A percentile compares a stretch with the other conserved stretches of the same genome.
phyloP scores from a whole-genome alignment of 2,329 filamentous ascomycete species.

The Diplodia seriata region DNA sequence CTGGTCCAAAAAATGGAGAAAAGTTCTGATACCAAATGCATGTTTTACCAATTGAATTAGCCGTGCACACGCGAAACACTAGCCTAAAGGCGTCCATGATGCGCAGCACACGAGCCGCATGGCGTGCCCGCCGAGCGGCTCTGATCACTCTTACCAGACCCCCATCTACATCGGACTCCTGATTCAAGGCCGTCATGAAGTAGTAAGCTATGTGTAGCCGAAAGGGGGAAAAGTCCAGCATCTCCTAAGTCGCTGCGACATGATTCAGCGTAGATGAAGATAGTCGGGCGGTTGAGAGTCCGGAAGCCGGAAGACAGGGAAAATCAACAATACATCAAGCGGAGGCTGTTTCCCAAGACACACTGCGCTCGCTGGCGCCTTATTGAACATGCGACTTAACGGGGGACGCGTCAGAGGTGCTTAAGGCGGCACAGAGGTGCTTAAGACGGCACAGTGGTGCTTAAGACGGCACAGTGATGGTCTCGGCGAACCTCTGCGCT shows the following conservation, averaged over 20 bases:
- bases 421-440: background rate
- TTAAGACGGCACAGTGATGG: constrained; percentile 4
- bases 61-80: constrained; percentile 15
- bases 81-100: constrained; percentile 10
- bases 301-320: background rate
- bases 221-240: constrained; percentile 1
- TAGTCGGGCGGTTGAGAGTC: background rate
- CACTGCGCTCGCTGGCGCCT: background rate
- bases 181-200: constrained; percentile 11
- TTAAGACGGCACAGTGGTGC: background rate
- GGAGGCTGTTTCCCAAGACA: background rate
- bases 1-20: constrained; percentile 31
- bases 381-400: background rate
- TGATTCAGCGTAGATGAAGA: constrained; percentile 17
- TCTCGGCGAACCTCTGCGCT: constrained; percentile 6
- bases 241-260: background rate
- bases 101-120: constrained; percentile 6
- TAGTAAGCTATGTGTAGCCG: constrained; percentile 4
- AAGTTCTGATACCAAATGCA: constrained; percentile 23
- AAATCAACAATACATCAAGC: background rate
- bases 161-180: constrained; percentile 7
- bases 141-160: background rate
- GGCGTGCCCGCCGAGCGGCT: constrained; percentile 5
- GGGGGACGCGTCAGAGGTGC: constrained; percentile 8
- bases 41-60: constrained; percentile 28